Evolutionary conservation across 352 stramenopile genomes (phyloP).

Genomic region (Aphanomyces euteiches): DNA sequence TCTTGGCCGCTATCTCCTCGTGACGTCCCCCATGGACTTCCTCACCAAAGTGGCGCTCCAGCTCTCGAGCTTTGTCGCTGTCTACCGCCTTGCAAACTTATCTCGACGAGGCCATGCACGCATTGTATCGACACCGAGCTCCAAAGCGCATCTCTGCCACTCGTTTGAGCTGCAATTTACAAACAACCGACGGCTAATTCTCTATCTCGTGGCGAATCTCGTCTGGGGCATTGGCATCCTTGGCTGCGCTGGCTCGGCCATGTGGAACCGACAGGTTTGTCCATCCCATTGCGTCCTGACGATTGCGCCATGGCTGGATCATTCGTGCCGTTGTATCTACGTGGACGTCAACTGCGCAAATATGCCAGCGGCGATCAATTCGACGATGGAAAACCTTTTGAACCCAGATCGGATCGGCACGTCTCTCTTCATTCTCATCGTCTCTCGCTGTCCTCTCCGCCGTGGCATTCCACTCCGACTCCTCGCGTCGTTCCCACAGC

Average conservation of each 20-base stretch:
- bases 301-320: constrained; percentile 10
- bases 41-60: constrained; percentile 12
- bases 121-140: not conserved
- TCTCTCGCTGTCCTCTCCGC: constrained; percentile 17
- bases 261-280: constrained; percentile 1
- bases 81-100: not conserved
- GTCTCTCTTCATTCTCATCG: constrained; percentile 7
- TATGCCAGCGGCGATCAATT: not conserved
- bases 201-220: not conserved
- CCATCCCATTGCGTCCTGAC: constrained; percentile 12
- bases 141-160: not conserved
- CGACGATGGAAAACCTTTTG: not conserved
- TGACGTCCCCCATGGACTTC: constrained; percentile 19
- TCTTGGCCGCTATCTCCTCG: constrained; percentile 14
- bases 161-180: not conserved
- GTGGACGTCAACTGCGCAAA: constrained; percentile 22
- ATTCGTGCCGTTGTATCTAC: constrained; percentile 15
- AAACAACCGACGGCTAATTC: not conserved
- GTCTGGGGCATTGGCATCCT: constrained; percentile 2
- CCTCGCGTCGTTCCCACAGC: constrained; percentile 4
- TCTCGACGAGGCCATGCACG: not conserved
- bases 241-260: not conserved
- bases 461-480: not conserved
- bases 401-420: not conserved
- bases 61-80: constrained; percentile 7